Evolutionary conservation across 176 grass and related monocot genomes (phyloP).

Genomic region (Chloris gayana): DNA sequence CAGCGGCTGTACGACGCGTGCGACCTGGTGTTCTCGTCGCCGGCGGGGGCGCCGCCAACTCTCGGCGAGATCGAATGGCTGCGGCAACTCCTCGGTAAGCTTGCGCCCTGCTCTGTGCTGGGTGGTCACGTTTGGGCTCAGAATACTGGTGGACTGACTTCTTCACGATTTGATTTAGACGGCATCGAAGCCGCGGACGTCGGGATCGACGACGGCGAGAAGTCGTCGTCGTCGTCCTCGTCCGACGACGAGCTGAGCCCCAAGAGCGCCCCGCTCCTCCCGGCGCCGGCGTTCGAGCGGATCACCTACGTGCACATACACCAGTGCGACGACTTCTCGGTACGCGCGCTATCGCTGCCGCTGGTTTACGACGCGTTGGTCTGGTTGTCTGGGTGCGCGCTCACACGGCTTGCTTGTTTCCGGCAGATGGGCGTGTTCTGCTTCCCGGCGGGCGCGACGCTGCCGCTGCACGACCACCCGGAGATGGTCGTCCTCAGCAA

Average conservation of each 20-base stretch:
- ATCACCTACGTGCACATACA: conserved; percentile 85
- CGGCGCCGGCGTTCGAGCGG: conserved; percentile 51
- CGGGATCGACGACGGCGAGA: conserved; percentile 70
- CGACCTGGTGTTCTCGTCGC: conserved; percentile 58
- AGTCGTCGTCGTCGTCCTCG: background rate
- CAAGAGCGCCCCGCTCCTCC: conserved; percentile 33
- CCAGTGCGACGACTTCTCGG: conserved; percentile 79
- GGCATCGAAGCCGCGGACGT: conserved; percentile 64
- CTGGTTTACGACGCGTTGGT: background rate
- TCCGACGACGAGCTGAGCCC: conserved; percentile 43
- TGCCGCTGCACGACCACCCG: conserved; percentile 91
- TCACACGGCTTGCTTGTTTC: background rate
- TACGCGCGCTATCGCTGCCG: background rate
- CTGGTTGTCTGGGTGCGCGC: background rate
- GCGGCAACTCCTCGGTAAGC: conserved; percentile 56
- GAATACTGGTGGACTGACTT: background rate
- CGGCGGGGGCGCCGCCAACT: conserved; percentile 1
- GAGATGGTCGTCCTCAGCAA: conserved; percentile 87
- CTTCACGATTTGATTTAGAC: conserved; percentile 32
- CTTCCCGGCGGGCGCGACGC: conserved; percentile 73
- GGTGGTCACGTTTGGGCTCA: background rate
- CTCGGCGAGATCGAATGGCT: conserved; percentile 59
- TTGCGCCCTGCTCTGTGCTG: too few relatives aligned
- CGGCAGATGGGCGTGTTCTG: conserved; percentile 85
- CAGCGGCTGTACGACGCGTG: conserved; percentile 81